A percentile compares a stretch with the other conserved stretches of the same genome.
Evolutionary conservation across 2,329 filamentous ascomycete genomes (phyloP).

Genomic region (Fusarium compactum): DNA sequence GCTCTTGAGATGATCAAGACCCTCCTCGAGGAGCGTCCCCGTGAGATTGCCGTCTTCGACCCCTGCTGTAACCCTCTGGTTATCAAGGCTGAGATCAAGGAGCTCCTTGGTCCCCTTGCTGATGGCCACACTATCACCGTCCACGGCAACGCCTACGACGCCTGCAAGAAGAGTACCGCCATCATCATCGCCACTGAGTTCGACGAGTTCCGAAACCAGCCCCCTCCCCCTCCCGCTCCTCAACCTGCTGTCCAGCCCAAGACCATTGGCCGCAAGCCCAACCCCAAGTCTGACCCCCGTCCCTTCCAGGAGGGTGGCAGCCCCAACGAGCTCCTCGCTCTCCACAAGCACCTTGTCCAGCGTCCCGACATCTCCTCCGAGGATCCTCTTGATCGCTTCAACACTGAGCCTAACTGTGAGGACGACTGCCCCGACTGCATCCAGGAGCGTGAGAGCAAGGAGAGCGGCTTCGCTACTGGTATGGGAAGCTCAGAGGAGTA

Average conservation of each 20-base stretch:
- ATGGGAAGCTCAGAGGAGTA: conserved; percentile 60
- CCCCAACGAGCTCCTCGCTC: conserved; percentile 61
- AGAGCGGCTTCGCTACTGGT: conserved; percentile 56
- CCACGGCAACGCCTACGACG: conserved; percentile 62
- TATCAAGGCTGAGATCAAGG: conserved; percentile 63
- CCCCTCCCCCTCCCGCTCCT: conserved; percentile 50
- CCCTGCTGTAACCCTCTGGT: conserved; percentile 68
- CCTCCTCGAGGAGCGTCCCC: conserved; percentile 72
- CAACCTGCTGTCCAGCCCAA: conserved; percentile 46
- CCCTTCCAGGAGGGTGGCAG: conserved; percentile 56
- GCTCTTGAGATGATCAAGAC: conserved; percentile 75
- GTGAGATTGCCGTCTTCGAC: conserved; percentile 76
- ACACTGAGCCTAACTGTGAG: conserved; percentile 59
- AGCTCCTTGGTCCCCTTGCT: conserved; percentile 55
- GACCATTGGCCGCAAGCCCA: conserved; percentile 54
- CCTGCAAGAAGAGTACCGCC: conserved; percentile 62
- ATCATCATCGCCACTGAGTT: conserved; percentile 68
- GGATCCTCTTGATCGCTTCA: conserved; percentile 62
- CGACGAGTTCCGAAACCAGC: conserved; percentile 65
- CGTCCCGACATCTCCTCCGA: conserved; percentile 46
- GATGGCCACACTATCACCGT: conserved; percentile 61
- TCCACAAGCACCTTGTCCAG: conserved; percentile 61
- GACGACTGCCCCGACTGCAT: conserved; percentile 64
- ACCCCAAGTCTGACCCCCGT: conserved; percentile 60
- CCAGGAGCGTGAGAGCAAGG: conserved; percentile 55